Conservation (phyloP, 1,284 basidiomycete genomes). For the Cutaneotrichosporon dermatis region DNA sequence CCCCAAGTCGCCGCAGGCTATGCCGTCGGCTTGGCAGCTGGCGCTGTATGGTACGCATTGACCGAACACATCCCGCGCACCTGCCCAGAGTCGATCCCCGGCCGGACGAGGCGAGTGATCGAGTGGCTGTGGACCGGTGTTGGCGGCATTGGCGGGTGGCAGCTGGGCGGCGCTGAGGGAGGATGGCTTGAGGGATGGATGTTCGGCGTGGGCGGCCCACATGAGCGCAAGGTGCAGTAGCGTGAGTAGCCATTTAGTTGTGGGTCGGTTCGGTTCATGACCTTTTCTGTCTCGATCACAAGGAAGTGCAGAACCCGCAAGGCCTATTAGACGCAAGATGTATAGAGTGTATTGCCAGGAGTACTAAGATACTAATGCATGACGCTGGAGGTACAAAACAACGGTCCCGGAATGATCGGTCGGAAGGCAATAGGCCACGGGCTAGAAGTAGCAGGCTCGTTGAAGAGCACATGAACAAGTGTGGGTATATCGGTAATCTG, state of each 20-base stretch:
- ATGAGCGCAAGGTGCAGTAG: no score
- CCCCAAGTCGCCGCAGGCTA: constrained; percentile 41
- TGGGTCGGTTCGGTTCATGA: no score
- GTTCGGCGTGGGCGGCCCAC: constrained; percentile 4
- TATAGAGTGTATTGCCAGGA: no score
- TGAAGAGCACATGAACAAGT: no score
- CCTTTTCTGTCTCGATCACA: no score
- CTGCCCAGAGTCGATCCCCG: constrained; percentile 21
- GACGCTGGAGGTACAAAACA: background rate
- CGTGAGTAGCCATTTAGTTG: no score
- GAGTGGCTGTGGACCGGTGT: constrained; percentile 35
- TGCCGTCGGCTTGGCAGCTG: constrained; percentile 29
- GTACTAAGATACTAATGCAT: constrained; percentile 4
- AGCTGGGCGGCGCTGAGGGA: constrained; percentile 32
- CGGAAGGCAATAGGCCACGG: background rate
- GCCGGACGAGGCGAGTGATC: constrained; percentile 18
- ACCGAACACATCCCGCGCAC: constrained; percentile 37
- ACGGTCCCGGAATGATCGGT: background rate
- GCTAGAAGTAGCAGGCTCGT: background rate
- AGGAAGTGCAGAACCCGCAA: no score
- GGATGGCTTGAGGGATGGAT: constrained; percentile 43
- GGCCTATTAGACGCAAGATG: no score
- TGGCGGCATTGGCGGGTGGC: constrained; percentile 41
- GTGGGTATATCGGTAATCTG: background rate
- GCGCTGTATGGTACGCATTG: constrained; percentile 28